Conservation (phyloP, 768 basidiomycete genomes). For the Lyophyllum semitale region DNA sequence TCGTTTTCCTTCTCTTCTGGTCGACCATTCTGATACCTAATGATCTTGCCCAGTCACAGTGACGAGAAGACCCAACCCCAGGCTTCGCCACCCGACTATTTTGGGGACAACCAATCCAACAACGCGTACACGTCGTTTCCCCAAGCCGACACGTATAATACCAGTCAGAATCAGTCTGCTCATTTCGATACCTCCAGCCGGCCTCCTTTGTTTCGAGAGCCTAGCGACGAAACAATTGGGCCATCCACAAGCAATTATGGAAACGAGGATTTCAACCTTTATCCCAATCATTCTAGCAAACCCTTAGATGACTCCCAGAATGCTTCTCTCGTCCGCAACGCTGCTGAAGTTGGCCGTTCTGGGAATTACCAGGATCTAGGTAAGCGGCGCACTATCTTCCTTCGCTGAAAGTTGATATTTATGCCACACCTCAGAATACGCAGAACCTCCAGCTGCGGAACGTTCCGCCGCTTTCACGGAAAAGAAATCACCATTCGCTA, state of each 20-base stretch:
- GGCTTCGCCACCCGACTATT: slow-evolving; percentile 1
- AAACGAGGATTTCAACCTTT: slow-evolving; percentile 1
- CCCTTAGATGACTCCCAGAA: slow-evolving; percentile 30
- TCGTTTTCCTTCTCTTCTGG: not conserved
- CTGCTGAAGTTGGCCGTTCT: slow-evolving; percentile 39
- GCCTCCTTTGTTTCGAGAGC: slow-evolving; percentile 12
- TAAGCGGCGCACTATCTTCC: slow-evolving; percentile 22
- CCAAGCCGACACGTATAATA: not conserved
- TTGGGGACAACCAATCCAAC: not conserved
- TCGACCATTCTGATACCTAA: not conserved
- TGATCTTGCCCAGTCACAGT: slow-evolving; percentile 14
- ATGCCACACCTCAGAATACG: slow-evolving; percentile 52
- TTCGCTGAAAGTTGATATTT: not conserved
- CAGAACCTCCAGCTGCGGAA: slow-evolving; percentile 47
- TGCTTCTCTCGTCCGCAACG: slow-evolving; percentile 48
- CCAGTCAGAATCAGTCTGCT: not conserved
- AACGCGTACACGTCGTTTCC: not conserved
- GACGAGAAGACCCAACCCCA: slow-evolving; percentile 10
- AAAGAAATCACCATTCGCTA: slow-evolving; percentile 41
- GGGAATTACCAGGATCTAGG: slow-evolving; percentile 57
- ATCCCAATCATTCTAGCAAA: slow-evolving; percentile 5
- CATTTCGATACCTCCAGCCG: slow-evolving; percentile 4
- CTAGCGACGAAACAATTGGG: slow-evolving; percentile 3
- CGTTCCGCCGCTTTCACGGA: slow-evolving; percentile 30
- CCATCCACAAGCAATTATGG: not conserved